These are phyloP conservation scores for Fraxinus nigra DNA, from an alignment of 305 asterid species.

Conservation along the genomic window DNA sequence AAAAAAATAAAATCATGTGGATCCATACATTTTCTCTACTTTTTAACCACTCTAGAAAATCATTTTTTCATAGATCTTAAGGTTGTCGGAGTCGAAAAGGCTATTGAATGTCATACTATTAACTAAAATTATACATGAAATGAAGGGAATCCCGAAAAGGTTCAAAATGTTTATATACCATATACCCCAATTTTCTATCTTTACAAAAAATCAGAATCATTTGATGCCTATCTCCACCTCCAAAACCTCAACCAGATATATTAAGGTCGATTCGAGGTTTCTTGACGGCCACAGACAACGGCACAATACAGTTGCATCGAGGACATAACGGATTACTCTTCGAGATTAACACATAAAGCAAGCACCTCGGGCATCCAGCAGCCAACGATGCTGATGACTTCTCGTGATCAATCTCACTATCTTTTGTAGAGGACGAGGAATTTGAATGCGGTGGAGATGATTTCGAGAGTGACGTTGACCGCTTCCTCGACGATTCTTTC, in stretches of 20 bases:
- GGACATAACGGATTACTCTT: constrained; percentile 72
- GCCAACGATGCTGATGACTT: constrained; percentile 51
- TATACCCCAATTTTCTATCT: constrained; percentile 41
- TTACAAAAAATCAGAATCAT: constrained; percentile 47
- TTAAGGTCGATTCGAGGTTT: constrained; percentile 87
- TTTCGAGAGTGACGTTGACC: constrained; percentile 56
- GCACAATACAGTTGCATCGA: constrained; percentile 57
- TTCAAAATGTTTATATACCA: constrained; percentile 29
- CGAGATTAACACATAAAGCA: constrained; percentile 65
- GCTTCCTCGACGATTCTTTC: constrained; percentile 56
- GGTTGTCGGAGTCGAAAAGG: background rate
- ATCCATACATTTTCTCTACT: background rate
- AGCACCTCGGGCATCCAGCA: constrained; percentile 76
- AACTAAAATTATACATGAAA: background rate
- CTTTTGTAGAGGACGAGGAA: constrained; percentile 61
- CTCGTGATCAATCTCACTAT: constrained; percentile 49
- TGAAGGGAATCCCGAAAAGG: background rate
- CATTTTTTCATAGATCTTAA: no score
- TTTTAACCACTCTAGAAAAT: background rate
- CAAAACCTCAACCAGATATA: constrained; percentile 51
- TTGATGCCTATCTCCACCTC: constrained; percentile 10
- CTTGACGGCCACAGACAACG: constrained; percentile 51
- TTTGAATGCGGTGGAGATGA: constrained; percentile 55
- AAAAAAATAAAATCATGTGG: background rate
- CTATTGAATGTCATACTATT: background rate